These are phyloP conservation scores for Mortierella sp. DNA, from an alignment of 371 early-diverging fungal genomes.

Conservation along the genomic window DNA sequence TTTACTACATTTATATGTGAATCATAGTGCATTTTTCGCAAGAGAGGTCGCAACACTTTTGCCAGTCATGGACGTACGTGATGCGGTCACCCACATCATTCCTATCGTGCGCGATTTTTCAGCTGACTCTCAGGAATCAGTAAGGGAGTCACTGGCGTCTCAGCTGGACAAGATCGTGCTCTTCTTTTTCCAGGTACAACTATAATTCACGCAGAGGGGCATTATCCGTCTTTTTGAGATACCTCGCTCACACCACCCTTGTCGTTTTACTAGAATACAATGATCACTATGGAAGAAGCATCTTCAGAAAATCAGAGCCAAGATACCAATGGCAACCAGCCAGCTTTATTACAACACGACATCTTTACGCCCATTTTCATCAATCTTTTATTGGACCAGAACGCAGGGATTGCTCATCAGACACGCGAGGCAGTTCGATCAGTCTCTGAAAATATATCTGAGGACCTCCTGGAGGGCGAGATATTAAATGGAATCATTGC, in stretches of 20 bases:
- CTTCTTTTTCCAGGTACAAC: constrained; percentile 32
- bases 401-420: constrained; percentile 63
- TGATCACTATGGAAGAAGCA: neutral
- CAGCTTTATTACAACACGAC: constrained; percentile 37
- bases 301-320: neutral
- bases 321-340: neutral
- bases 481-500: constrained; percentile 66
- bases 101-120: constrained; percentile 46
- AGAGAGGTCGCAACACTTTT: constrained; percentile 39
- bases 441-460: constrained; percentile 61
- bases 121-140: constrained; percentile 36
- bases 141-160: constrained; percentile 45
- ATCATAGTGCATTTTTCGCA: constrained; percentile 43
- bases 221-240: neutral
- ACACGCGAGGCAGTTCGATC: constrained; percentile 64
- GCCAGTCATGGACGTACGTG: constrained; percentile 25
- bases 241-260: neutral
- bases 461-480: constrained; percentile 63
- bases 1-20: no score
- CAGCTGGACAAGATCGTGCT: constrained; percentile 52
- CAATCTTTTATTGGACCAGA: constrained; percentile 65
- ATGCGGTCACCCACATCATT: constrained; percentile 34
- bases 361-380: constrained; percentile 61
- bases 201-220: neutral
- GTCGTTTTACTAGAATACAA: constrained; percentile 5